These are phyloP conservation scores for Clitopilus hobsonii DNA, from an alignment of 768 basidiomycete species.

Conservation along the genomic window DNA sequence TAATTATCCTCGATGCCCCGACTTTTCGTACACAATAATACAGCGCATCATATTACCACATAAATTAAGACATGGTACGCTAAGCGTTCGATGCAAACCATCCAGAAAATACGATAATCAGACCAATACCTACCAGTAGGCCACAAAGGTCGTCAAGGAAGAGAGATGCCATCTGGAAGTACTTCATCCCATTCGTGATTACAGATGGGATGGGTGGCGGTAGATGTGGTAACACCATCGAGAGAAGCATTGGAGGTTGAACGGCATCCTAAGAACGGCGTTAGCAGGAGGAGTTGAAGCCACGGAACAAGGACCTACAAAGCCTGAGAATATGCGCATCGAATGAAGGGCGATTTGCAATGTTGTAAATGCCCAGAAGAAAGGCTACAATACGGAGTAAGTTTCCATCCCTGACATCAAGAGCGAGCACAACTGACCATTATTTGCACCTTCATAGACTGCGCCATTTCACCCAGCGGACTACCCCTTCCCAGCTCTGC, in stretches of 20 bases:
- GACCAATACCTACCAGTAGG: slow-evolving; percentile 65
- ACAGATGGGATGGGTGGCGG: slow-evolving; percentile 59
- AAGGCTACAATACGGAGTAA: slow-evolving; percentile 43
- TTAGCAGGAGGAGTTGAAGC: not conserved
- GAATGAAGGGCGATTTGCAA: slow-evolving; percentile 71
- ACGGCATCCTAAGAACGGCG: slow-evolving; percentile 44
- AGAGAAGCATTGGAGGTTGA: slow-evolving; percentile 54
- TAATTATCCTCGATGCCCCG: not conserved
- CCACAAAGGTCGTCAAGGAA: slow-evolving; percentile 72
- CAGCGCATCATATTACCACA: slow-evolving; percentile 1
- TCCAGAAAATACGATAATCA: slow-evolving; percentile 52
- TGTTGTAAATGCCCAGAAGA: slow-evolving; percentile 81
- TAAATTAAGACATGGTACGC: slow-evolving; percentile 6
- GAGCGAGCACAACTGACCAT: slow-evolving; percentile 44
- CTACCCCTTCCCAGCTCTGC: slow-evolving; percentile 42
- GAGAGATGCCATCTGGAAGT: slow-evolving; percentile 60
- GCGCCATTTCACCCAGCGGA: slow-evolving; percentile 24
- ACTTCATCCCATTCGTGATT: slow-evolving; percentile 61
- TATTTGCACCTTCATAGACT: slow-evolving; percentile 41
- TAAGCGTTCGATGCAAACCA: slow-evolving; percentile 28
- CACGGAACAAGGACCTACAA: slow-evolving; percentile 40
- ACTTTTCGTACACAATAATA: slow-evolving; percentile 1
- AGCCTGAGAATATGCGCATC: slow-evolving; percentile 61
- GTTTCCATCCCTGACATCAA: not conserved
- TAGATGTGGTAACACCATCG: slow-evolving; percentile 58